These are phyloP conservation scores for Colletotrichum tofieldiae DNA, from an alignment of 2,329 filamentous ascomycete genomes.

Conservation along the genomic window DNA sequence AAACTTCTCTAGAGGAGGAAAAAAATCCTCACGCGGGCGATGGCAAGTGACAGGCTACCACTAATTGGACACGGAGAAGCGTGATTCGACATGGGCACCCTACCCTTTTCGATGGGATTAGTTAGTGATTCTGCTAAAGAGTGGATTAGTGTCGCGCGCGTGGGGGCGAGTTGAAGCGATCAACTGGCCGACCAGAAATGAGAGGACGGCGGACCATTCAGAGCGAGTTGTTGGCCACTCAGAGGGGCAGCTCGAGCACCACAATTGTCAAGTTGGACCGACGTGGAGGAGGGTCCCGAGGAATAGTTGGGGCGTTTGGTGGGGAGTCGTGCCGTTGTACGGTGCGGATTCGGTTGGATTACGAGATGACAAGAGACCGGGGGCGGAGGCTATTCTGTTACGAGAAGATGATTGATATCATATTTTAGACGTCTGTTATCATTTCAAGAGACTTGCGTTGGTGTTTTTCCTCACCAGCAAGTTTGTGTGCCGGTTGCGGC, in stretches of 20 bases:
- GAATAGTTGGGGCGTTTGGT: neutral
- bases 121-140: conserved; percentile 25
- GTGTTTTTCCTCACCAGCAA: neutral
- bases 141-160: conserved; percentile 18
- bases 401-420: neutral
- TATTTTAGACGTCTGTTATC: neutral
- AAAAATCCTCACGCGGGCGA: conserved; percentile 29
- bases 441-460: neutral
- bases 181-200: conserved; percentile 3
- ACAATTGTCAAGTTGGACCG: neutral
- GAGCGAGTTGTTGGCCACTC: neutral
- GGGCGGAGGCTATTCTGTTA: neutral
- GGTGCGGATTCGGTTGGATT: neutral
- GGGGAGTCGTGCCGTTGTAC: conserved; percentile 32
- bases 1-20: neutral
- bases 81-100: conserved; percentile 25
- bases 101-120: conserved; percentile 19
- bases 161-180: conserved; percentile 32
- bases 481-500: neutral
- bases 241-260: neutral
- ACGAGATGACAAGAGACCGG: neutral
- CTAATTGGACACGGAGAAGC: conserved; percentile 1
- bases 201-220: conserved; percentile 21
- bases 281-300: conserved; percentile 18
- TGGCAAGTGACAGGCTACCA: neutral